These are phyloP conservation scores for Mrakia gelida DNA, from an alignment of 768 basidiomycete genomes.

Conservation along the genomic window DNA sequence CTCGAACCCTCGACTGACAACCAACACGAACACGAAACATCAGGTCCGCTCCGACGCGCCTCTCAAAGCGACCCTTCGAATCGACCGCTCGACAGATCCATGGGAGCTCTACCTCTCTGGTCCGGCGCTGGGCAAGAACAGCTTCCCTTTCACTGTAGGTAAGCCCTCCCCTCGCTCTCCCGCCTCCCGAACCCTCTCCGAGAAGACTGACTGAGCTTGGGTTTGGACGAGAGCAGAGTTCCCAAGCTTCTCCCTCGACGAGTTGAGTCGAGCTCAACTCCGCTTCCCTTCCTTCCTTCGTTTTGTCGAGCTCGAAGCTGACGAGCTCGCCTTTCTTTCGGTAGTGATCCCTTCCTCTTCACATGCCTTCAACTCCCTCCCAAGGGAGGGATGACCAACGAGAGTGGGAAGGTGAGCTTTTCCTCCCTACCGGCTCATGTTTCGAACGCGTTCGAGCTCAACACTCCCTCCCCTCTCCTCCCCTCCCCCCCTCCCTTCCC, in stretches of 20 bases:
- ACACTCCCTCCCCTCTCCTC: background rate
- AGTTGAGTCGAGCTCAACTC: background rate
- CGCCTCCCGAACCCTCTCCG: background rate
- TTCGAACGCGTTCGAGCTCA: background rate
- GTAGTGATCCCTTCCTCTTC: background rate
- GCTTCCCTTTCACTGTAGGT: background rate
- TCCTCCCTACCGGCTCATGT: background rate
- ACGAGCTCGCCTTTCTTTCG: background rate
- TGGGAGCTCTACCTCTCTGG: slow-evolving; percentile 5
- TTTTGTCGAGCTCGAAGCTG: background rate
- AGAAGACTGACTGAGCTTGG: background rate
- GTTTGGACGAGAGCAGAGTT: background rate
- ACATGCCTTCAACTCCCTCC: background rate
- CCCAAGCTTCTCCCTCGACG: background rate
- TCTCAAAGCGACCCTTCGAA: background rate
- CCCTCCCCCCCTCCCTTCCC: background rate
- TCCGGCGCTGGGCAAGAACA: background rate
- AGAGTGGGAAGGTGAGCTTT: slow-evolving; percentile 1
- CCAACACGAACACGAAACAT: background rate
- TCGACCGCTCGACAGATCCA: background rate
- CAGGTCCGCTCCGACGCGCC: background rate
- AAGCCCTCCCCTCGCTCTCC: background rate
- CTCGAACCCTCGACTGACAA: background rate
- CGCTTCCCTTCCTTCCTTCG: background rate
- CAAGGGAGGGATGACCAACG: background rate